Conservation (phyloP, 108 stramenopile species). For the Aurantiochytrium sp. region DNA sequence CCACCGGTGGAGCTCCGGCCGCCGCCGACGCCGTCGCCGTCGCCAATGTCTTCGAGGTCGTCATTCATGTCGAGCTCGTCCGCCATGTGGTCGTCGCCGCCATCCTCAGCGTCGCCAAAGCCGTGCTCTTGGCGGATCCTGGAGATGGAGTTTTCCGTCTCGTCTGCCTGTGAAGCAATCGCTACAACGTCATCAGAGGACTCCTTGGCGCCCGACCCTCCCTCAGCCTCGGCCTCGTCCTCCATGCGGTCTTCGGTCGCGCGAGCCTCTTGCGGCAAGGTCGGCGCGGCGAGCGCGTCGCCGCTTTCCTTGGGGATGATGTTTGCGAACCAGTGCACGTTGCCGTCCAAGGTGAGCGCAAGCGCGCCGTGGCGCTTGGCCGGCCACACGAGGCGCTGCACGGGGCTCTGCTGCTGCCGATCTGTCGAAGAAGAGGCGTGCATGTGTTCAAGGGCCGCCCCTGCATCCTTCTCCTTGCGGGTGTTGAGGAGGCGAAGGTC, state of each 20-base stretch:
- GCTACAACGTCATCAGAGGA: neutral
- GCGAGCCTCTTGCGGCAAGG: neutral
- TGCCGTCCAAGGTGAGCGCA: neutral
- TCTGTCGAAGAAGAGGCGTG: neutral
- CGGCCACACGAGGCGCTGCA: neutral
- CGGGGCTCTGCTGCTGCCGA: neutral
- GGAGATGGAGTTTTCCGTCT: neutral
- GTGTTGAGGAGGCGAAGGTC: neutral
- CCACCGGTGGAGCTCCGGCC: neutral
- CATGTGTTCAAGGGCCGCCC: neutral
- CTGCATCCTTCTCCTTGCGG: neutral
- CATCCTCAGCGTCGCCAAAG: neutral
- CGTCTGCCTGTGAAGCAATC: neutral
- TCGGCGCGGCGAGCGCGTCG: neutral
- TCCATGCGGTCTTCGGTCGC: neutral
- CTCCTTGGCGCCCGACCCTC: neutral
- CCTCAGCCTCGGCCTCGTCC: neutral
- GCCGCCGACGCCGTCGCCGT: neutral
- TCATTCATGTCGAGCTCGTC: slow-evolving; percentile 12
- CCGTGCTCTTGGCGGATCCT: neutral
- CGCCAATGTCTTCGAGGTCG: neutral
- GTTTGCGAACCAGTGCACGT: neutral
- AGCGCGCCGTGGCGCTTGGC: neutral
- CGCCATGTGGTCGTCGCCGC: neutral
- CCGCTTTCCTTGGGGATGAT: neutral